These are phyloP conservation scores for Dactylonectria estremocensis DNA, from an alignment of 2,329 filamentous ascomycete species.

Conservation along the genomic window DNA sequence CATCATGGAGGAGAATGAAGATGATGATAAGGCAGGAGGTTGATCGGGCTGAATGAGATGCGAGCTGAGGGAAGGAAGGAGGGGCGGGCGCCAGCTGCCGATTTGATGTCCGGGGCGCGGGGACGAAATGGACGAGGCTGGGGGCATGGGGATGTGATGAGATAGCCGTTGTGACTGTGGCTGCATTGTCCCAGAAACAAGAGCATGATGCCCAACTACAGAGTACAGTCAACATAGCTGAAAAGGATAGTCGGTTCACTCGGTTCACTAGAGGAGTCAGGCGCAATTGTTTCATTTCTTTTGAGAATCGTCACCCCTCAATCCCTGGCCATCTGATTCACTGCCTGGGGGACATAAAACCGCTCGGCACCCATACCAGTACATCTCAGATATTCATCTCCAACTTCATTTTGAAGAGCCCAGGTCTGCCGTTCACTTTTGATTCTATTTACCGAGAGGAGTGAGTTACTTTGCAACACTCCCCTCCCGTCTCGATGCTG, in stretches of 20 bases:
- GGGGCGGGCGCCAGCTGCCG: background rate
- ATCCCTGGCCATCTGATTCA: background rate
- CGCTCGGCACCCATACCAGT: background rate
- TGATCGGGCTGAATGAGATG: background rate
- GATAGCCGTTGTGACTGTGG: background rate
- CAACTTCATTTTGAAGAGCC: background rate
- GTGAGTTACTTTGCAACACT: conserved; percentile 22
- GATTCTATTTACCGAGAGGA: conserved; percentile 33
- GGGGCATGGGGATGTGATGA: background rate
- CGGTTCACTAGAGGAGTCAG: background rate
- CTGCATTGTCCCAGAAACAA: background rate
- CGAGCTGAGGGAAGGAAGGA: background rate
- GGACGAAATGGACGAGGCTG: background rate
- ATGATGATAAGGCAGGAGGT: no score
- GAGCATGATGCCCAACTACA: no score
- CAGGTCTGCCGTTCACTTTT: conserved; percentile 23
- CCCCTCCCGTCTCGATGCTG: conserved; percentile 29
- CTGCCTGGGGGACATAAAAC: background rate
- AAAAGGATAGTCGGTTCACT: background rate
- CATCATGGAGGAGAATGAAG: no score
- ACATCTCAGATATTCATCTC: background rate
- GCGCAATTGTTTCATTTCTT: no score
- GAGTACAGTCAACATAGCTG: no score
- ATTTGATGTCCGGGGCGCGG: background rate
- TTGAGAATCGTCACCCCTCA: no score